Base-by-base conservation (phyloP, 106 monocot species). In the Acanthochlamys bracteata region DNA sequence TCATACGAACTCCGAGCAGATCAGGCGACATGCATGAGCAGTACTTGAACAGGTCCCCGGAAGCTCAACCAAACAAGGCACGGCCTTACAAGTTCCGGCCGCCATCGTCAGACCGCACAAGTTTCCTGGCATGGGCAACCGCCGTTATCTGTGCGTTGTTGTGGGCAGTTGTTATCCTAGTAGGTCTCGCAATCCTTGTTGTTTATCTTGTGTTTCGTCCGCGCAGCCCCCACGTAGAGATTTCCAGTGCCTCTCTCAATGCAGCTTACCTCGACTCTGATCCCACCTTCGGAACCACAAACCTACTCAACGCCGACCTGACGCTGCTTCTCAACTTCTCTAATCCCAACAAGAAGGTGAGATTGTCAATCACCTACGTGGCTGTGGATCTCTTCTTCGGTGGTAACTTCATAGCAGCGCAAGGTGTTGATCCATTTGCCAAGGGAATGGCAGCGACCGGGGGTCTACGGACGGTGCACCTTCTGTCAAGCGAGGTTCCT, bases 291-390 rank as follows among this genome's bases (percentile, higher is more conserved):
- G 83, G 83, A 17, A 46, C 26, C 24, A n/a, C 53, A 10, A 54
- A 54, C 53, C 75, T 76, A 25, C 89, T 93, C 66, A 93, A 93
- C 67, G 85, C 89, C 26, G 93, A 93, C 64, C 20, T 93, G 69
- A 79, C 83, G 54, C 7, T 93, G 33, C 89, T 93, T 24, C 78
- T 78, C 70, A 81, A 79, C 69, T 76, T 93, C 83, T 68, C 80
- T 49, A 93, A 93, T 57, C 93, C 89, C 20, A 93, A 93, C 71
- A 23, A 16, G 12, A 93, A 70, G 71, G 63, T 93, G 13, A 73
- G 72, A 42, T 64, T 93, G 41, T 40, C 43, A 15, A 81, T 83
- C 67, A 47, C 58, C 7, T 66, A 69, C 76, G 22, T 93, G 39
- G 67, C 69, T 53, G 8, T 93, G 0, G 80, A 86, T 53, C 66